Conservation (phyloP, 768 basidiomycete species). For the Suillus sp. region DNA sequence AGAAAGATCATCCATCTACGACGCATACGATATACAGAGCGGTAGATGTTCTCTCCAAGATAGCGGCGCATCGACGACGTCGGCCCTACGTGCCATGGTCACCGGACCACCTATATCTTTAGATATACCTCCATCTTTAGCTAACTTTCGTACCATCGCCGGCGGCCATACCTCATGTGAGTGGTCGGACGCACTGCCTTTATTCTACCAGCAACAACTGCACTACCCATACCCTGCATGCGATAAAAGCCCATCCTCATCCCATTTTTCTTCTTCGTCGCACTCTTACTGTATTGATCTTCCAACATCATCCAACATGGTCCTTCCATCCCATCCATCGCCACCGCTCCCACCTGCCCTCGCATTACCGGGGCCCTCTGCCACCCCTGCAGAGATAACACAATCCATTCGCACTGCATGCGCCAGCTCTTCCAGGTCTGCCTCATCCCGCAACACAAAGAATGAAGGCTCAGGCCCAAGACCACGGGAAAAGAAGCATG, state of each 20-base stretch:
- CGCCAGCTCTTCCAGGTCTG: slow-evolving; percentile 20
- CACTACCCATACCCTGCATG: slow-evolving; percentile 22
- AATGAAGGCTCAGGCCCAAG: slow-evolving; percentile 30
- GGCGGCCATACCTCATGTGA: slow-evolving; percentile 25
- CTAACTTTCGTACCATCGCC: slow-evolving; percentile 25
- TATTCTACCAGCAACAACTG: slow-evolving; percentile 21
- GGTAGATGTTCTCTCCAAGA: slow-evolving; percentile 15
- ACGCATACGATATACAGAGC: slow-evolving; percentile 18
- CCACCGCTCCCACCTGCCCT: slow-evolving; percentile 12
- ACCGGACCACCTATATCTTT: slow-evolving; percentile 15
- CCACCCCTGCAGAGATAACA: slow-evolving; percentile 31
- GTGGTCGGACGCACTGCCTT: slow-evolving; percentile 26
- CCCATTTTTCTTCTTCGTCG: slow-evolving; percentile 9
- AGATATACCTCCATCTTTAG: slow-evolving; percentile 25
- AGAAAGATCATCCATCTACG: slow-evolving; percentile 33
- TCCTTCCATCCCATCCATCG: slow-evolving; percentile 9
- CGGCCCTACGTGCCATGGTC: slow-evolving; percentile 19
- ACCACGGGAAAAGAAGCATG: slow-evolving; percentile 70
- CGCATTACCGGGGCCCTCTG: slow-evolving; percentile 11
- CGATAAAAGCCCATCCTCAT: slow-evolving; percentile 18
- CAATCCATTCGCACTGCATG: slow-evolving; percentile 37
- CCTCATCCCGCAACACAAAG: slow-evolving; percentile 32
- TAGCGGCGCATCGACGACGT: slow-evolving; percentile 10
- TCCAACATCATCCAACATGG: slow-evolving; percentile 18
- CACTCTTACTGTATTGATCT: slow-evolving; percentile 16